Percentiles rank a stretch among this genome's conserved stretches.
phyloP scores from a whole-genome alignment of 225 moss, liverwort and hornwort species.

The Rhytidiadelphus loreus region DNA sequence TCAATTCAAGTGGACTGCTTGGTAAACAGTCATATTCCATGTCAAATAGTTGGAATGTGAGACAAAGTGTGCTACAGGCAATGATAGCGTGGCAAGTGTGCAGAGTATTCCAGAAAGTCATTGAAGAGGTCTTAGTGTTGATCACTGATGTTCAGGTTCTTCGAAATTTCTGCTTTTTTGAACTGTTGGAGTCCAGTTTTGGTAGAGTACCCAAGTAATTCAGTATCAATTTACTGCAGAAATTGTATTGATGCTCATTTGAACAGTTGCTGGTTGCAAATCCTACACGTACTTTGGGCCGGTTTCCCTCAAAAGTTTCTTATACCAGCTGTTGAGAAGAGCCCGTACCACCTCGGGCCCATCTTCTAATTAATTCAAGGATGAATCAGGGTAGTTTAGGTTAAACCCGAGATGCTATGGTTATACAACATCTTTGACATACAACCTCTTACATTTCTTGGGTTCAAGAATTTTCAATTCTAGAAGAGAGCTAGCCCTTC shows the following conservation, averaged over 20 bases:
- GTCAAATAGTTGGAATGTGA: not conserved
- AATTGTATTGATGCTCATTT: not conserved
- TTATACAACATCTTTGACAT: not conserved
- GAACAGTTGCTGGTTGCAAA: not conserved
- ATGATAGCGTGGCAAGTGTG: not conserved
- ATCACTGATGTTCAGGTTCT: not conserved
- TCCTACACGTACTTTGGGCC: not conserved
- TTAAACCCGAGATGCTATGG: not conserved
- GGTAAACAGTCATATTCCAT: not conserved
- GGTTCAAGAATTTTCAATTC: not conserved
- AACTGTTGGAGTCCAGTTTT: not conserved
- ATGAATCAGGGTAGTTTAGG: not conserved
- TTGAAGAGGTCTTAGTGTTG: not conserved
- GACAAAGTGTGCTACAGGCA: not conserved
- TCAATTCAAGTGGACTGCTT: not conserved
- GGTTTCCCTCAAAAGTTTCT: not conserved
- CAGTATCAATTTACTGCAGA: not conserved
- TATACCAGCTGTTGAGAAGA: not conserved
- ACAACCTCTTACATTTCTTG: not conserved
- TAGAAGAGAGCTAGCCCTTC: not conserved
- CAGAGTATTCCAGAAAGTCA: not conserved
- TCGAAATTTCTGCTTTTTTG: no score
- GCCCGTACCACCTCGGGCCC: not conserved
- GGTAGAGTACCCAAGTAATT: not conserved
- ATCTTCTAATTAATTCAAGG: not conserved